Percentiles rank a stretch among this genome's conserved stretches.
Conservation (phyloP, 805 yeast species). For the Candida germanica region DNA sequence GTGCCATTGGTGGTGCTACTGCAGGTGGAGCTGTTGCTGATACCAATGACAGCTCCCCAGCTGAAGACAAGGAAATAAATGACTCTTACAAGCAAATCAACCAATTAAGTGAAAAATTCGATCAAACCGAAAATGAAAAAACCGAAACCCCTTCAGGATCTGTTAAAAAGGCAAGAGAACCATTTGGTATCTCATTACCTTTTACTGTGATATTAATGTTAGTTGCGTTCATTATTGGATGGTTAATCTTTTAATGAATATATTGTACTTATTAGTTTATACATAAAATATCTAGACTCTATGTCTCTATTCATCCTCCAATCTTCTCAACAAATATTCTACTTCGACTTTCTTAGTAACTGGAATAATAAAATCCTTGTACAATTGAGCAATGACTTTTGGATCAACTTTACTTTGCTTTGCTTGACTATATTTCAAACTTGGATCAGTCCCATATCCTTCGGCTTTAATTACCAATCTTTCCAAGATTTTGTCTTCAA, state of each 20-base stretch:
- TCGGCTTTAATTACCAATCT: slow-evolving; percentile 78
- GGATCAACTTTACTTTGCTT: slow-evolving; percentile 76
- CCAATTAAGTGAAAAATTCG: slow-evolving; percentile 43
- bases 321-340: slow-evolving; percentile 79
- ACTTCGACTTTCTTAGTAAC: slow-evolving; percentile 94
- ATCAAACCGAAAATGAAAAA: slow-evolving; percentile 32
- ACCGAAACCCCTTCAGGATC: slow-evolving; percentile 6
- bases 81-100: slow-evolving; percentile 42
- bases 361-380: slow-evolving; percentile 87
- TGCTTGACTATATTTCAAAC: slow-evolving; percentile 64
- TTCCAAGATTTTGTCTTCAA: slow-evolving; percentile 78
- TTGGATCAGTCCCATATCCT: slow-evolving; percentile 86
- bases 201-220: slow-evolving; percentile 47
- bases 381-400: slow-evolving; percentile 75
- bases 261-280: not conserved
- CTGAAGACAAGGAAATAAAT: slow-evolving; percentile 26
- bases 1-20: slow-evolving; percentile 11
- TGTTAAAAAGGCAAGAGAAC: slow-evolving; percentile 21
- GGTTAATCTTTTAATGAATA: slow-evolving; percentile 56
- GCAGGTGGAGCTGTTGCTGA: slow-evolving; percentile 7
- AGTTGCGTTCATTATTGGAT: slow-evolving; percentile 60
- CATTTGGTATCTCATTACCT: slow-evolving; percentile 54
- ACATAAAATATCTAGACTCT: not conserved
- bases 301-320: slow-evolving; percentile 59
- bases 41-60: slow-evolving; percentile 11